phyloP scores from a whole-genome alignment of 306 rosid genomes.

The Pterocarpus macrocarpus region DNA sequence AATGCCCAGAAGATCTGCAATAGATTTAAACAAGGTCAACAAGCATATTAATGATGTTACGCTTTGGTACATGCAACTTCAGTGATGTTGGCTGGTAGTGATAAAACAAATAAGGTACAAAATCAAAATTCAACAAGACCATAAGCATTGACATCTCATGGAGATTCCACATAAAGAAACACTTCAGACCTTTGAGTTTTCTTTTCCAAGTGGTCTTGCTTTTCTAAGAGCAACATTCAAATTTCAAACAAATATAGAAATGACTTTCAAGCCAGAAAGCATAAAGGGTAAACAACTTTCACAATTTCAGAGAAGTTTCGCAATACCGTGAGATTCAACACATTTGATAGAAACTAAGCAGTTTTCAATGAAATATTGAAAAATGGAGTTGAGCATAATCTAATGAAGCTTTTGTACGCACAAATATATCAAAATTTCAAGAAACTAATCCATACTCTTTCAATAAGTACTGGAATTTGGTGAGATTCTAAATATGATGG shows the following conservation, averaged over 20 bases:
- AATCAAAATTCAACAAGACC: constrained; percentile 5
- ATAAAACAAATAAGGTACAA: constrained; percentile 2
- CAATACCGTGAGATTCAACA: constrained; percentile 2
- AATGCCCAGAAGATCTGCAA: constrained; percentile 92
- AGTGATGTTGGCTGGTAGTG: constrained; percentile 12
- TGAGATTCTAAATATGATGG: neutral
- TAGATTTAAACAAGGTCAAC: constrained; percentile 28
- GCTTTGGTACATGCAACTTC: neutral
- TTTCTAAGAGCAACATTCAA: neutral
- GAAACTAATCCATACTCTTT: constrained; percentile 14
- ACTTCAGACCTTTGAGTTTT: neutral
- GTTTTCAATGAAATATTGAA: neutral
- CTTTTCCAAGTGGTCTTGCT: constrained; percentile 18
- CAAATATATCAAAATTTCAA: neutral
- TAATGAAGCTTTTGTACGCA: constrained; percentile 24
- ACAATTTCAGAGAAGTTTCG: neutral
- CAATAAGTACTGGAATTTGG: neutral
- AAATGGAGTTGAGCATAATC: constrained; percentile 3
- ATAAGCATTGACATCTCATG: neutral
- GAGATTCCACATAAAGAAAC: constrained; percentile 2
- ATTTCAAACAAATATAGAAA: neutral
- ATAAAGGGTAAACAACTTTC: neutral
- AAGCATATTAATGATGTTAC: neutral
- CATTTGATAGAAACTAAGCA: neutral
- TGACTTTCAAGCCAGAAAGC: neutral